Evolutionary conservation across 2,329 filamentous ascomycete species (phyloP).

Genomic region (Onygenales sp.): DNA sequence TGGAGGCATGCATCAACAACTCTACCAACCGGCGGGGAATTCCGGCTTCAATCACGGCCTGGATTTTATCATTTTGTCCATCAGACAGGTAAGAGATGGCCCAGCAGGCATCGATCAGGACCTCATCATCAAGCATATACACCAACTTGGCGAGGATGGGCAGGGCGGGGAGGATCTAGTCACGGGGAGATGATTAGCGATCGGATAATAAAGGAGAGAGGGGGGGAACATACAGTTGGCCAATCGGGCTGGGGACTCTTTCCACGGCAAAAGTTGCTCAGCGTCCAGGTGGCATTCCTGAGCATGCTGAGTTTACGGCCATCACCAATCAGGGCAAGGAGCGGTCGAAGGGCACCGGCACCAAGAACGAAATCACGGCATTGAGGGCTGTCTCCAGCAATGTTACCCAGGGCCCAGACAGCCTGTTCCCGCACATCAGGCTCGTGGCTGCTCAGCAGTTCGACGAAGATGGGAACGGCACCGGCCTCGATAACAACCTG

Average conservation of each 20-base stretch:
- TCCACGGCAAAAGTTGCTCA: slow-evolving; percentile 99
- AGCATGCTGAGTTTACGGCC: slow-evolving; percentile 99
- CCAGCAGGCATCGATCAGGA: slow-evolving; percentile 98
- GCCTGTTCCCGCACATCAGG: slow-evolving; percentile 97
- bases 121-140: slow-evolving; percentile 96
- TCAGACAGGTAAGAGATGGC: slow-evolving; percentile 98
- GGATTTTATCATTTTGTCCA: slow-evolving; percentile 97
- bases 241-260: slow-evolving; percentile 99
- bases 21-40: slow-evolving; percentile 95
- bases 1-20: slow-evolving; percentile 95
- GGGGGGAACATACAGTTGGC: slow-evolving; percentile 63
- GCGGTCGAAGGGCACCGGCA: slow-evolving; percentile 81
- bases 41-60: slow-evolving; percentile 95
- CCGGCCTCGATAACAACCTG: slow-evolving; percentile 98
- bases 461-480: slow-evolving; percentile 96
- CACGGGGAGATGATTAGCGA: slow-evolving; percentile 15
- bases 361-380: slow-evolving; percentile 95
- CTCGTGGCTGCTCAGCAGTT: slow-evolving; percentile 89
- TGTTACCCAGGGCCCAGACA: slow-evolving; percentile 97
- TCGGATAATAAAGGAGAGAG: not conserved
- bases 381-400: slow-evolving; percentile 93
- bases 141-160: slow-evolving; percentile 95
- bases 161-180: slow-evolving; percentile 82
- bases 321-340: slow-evolving; percentile 83
- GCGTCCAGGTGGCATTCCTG: slow-evolving; percentile 94